A percentile compares a stretch with the other conserved stretches of the same genome.
These are phyloP conservation scores for Chrysanthemum lavandulifolium DNA, from an alignment of 129 eudicot species.

Conservation along the genomic window DNA sequence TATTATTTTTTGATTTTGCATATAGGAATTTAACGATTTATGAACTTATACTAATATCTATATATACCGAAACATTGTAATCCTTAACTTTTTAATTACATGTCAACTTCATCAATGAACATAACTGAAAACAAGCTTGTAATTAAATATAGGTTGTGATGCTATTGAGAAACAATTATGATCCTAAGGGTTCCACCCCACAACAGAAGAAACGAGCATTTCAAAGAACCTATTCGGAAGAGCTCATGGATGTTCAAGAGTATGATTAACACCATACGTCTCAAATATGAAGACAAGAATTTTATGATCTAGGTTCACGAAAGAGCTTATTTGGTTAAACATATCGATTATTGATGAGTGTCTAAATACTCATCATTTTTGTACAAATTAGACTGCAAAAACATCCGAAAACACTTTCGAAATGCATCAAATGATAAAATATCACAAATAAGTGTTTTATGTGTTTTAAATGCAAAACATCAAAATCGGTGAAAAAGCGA, in stretches of 20 bases:
- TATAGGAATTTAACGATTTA: too few relatives aligned
- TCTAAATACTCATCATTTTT: too few relatives aligned
- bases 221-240: constrained; percentile 77
- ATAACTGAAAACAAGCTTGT: neutral
- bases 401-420: too few relatives aligned
- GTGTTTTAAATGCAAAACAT: too few relatives aligned
- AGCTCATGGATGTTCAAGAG: constrained; percentile 62
- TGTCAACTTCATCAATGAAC: neutral
- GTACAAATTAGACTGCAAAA: too few relatives aligned
- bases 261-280: constrained; percentile 49
- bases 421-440: too few relatives aligned
- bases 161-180: constrained; percentile 43
- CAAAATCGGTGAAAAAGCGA: too few relatives aligned
- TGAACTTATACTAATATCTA: neutral
- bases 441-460: too few relatives aligned
- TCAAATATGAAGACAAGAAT: constrained; percentile 13
- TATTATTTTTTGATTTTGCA: too few relatives aligned
- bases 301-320: neutral
- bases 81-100: neutral
- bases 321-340: constrained; percentile 7
- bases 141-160: constrained; percentile 45
- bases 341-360: too few relatives aligned
- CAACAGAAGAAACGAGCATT: constrained; percentile 42
- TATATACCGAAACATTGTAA: neutral
- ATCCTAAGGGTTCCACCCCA: constrained; percentile 32